phyloP scores from a whole-genome alignment of 768 basidiomycete genomes.

The Agaricus sinodeliciosus region DNA sequence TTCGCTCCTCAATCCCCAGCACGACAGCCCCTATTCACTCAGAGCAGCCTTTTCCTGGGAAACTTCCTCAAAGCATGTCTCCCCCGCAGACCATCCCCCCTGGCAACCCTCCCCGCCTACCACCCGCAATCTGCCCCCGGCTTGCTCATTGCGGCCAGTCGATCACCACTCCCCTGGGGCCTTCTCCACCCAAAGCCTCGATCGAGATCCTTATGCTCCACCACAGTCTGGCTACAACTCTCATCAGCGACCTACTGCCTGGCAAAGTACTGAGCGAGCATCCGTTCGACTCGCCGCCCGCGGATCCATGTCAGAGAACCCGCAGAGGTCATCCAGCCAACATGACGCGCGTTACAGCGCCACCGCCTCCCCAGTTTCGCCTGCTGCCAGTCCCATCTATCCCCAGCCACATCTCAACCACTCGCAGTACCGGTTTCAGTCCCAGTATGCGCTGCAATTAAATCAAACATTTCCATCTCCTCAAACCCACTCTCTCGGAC shows the following conservation, averaged over 20 bases:
- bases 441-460: conserved; percentile 8
- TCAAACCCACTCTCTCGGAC: not conserved
- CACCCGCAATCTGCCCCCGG: too few relatives aligned
- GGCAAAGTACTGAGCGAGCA: conserved; percentile 47
- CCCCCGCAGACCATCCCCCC: conserved; percentile 9
- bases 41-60: conserved; percentile 15
- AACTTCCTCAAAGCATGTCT: conserved; percentile 11
- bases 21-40: conserved; percentile 15
- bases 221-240: not conserved
- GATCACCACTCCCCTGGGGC: conserved; percentile 39
- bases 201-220: conserved; percentile 3
- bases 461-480: not conserved
- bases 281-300: conserved; percentile 56
- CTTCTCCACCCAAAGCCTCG: conserved; percentile 19
- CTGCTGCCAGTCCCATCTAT: not conserved
- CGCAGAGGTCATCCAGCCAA: conserved; percentile 14
- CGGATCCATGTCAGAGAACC: conserved; percentile 21
- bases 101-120: conserved; percentile 28
- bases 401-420: not conserved
- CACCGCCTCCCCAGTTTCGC: conserved; percentile 12
- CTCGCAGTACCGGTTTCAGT: not conserved
- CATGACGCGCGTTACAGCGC: conserved; percentile 25
- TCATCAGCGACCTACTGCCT: conserved; percentile 25
- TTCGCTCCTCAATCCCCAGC: conserved; percentile 35
- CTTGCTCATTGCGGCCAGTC: too few relatives aligned